Base-by-base conservation (phyloP, 2,329 filamentous ascomycete species). In the Colletotrichum limetticola region DNA sequence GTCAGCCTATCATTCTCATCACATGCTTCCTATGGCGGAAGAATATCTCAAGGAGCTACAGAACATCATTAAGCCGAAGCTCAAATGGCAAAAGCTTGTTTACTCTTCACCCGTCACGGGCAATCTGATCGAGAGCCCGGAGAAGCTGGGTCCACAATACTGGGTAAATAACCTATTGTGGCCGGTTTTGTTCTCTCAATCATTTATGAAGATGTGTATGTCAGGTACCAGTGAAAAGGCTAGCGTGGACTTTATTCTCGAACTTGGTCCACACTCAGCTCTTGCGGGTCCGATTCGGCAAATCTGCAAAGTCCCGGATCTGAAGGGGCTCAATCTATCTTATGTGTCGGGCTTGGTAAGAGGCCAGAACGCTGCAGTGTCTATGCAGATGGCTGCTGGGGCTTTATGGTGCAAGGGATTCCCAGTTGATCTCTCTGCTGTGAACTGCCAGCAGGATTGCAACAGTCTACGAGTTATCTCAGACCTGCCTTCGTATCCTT, bases 281-380 rank as follows among this genome's bases (percentile, higher is more conserved):
- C 79, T 89, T 1, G 83, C 85, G 52, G 86, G 87, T 0, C 86
- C 86, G 0, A 81, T 88, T 64, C 85, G 86, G 76, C 85, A 88
- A 77, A 86, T 87, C 9, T 78, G 86, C 24, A 86, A 86, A 71
- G 77, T 77, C 6, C 14, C 57, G 2, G 19, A 1, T 1, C 5
- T 67, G 7, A 71, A 71, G 14, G 37, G 26, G 2, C 22, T 65
- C 1, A 64, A 30, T 24, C 19, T 72, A 8, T 28, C 52, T 1
- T 72, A 72, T 14, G 28, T 37, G 0, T 69, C 70, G 4, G 24
- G 52, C n/a, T 19, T 72, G 5, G 3, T 59, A 2, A 12, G 65
- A 46, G 53, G 53, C 16, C 58, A 63, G 30, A 65, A 72, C 19
- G 70, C 70, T 1, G 70, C 16, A 2, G 19, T 46, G 3, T 14